phyloP scores from a whole-genome alignment of 192 early-diverging fungal genomes.

The Allomyces arbusculus region DNA sequence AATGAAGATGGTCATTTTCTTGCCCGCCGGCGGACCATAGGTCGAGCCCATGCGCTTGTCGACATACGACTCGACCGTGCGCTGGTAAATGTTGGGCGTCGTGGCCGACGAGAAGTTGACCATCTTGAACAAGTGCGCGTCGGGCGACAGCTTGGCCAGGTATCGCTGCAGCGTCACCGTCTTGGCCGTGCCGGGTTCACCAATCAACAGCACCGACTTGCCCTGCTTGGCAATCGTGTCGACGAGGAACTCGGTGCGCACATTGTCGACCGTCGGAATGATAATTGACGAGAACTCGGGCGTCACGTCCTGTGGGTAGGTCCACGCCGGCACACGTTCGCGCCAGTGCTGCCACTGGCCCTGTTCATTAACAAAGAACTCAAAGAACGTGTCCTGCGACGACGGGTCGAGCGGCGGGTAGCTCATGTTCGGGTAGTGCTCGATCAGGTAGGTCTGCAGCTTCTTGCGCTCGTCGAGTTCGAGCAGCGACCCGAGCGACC shows the following conservation, averaged over 20 bases:
- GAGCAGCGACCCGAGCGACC: constrained; percentile 77
- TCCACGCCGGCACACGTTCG: constrained; percentile 65
- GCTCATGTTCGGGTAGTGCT: constrained; percentile 81
- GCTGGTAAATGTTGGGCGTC: constrained; percentile 78
- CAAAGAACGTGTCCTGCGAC: constrained; percentile 56
- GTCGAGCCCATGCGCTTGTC: constrained; percentile 89
- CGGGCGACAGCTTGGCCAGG: constrained; percentile 72
- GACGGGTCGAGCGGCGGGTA: constrained; percentile 54
- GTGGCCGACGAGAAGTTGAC: constrained; percentile 99
- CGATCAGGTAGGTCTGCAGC: constrained; percentile 71
- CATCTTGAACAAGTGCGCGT: constrained; percentile 77
- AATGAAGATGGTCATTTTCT: constrained; percentile 96
- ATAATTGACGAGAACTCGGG: constrained; percentile 72
- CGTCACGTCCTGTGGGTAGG: constrained; percentile 82
- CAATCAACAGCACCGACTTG: constrained; percentile 85
- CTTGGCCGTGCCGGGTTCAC: constrained; percentile 97
- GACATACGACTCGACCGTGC: constrained; percentile 93
- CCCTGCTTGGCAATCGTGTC: constrained; percentile 89
- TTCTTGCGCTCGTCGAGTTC: constrained; percentile 66
- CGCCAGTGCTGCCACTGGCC: constrained; percentile 88
- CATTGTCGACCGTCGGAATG: constrained; percentile 92
- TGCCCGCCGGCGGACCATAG: constrained; percentile 55
- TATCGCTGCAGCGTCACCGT: constrained; percentile 97
- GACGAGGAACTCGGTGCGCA: constrained; percentile 87
- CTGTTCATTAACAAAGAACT: constrained; percentile 50